Evolutionary conservation across 2,329 filamentous ascomycete species (phyloP), one percentile per base, ranked within the genome.

Genomic region (Triangularia verruculosa): DNA sequence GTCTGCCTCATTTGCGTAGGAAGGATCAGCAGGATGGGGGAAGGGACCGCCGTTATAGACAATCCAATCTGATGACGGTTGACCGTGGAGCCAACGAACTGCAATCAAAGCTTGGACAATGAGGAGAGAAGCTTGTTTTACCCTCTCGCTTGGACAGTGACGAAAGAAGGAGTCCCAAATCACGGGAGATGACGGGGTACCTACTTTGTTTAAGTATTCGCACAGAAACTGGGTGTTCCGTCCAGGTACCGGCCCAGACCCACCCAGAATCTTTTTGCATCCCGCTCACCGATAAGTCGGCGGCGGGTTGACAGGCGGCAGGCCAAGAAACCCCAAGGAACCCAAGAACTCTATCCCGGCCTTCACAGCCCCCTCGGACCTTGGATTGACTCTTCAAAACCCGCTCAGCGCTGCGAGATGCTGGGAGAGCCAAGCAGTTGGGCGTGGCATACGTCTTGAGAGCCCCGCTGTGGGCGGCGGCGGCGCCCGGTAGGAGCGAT

Each of bases 301-400:
- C 53, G 24, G 34, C 28, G 54, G 59, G 53, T 55, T 51, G 57
- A 53, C 27, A n/a, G 57, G 34, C 61, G 51, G 28, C 34, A 24
- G 56, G 67, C 67, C 67, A 69, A 69, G 69, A 64, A 51, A 61
- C 51, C 20, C 68, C 67, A 70, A 67, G 67, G 43, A 61, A 43
- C 20, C 68, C 67, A 70, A 67, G 67, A 68, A 61, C 56, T 66
- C 28, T 57, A 67, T 68, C 65, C 68, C 59, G 61, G 64, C 39
- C 17, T 22, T 22, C 56, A 32, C 24, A 62, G 55, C 30, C 28
- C 32, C 43, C 39, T 61, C 47, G 47, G 59, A 61, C 32, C 34
- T 24, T 39, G 57, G 15, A 59, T 59, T 59, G 57, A 59, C 57
- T 59, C 57, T 59, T n/a, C 15, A 9, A 25, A 47, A 54, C 51